phyloP scores from a whole-genome alignment of 257 asterid genomes.

The Coffea eugenioides region DNA sequence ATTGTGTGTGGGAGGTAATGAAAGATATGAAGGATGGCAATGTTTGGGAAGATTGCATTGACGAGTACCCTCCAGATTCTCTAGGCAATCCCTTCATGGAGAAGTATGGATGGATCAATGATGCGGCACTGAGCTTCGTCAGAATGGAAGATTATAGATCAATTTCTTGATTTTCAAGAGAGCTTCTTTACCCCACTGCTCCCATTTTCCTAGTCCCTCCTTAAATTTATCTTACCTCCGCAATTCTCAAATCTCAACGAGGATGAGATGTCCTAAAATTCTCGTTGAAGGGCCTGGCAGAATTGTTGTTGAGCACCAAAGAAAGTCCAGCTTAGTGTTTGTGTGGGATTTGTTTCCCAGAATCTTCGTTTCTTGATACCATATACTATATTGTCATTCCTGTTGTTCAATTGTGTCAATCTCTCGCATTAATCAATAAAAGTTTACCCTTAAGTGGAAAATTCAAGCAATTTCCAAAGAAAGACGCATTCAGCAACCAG shows the following conservation, averaged over 20 bases:
- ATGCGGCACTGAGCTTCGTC: constrained; percentile 34
- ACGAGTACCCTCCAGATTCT: constrained; percentile 33
- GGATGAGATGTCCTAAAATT: no score
- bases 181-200: neutral
- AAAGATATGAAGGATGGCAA: constrained; percentile 37
- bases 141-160: constrained; percentile 5
- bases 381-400: neutral
- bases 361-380: neutral
- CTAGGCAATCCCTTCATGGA: constrained; percentile 39
- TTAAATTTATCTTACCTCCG: no score
- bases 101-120: constrained; percentile 46
- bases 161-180: neutral
- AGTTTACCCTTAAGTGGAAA: neutral
- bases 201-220: neutral
- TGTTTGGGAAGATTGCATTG: constrained; percentile 51
- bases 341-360: neutral
- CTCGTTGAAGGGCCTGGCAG: neutral
- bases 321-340: neutral
- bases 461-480: neutral
- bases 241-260: no score
- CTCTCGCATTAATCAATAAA: neutral
- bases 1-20: constrained; percentile 51
- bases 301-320: neutral
- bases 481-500: neutral
- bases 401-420: neutral